A percentile compares a stretch with the other conserved stretches of the same genome.
phyloP scores from a whole-genome alignment of 2,329 filamentous ascomycete species.

The Epichloe gansuensis region DNA sequence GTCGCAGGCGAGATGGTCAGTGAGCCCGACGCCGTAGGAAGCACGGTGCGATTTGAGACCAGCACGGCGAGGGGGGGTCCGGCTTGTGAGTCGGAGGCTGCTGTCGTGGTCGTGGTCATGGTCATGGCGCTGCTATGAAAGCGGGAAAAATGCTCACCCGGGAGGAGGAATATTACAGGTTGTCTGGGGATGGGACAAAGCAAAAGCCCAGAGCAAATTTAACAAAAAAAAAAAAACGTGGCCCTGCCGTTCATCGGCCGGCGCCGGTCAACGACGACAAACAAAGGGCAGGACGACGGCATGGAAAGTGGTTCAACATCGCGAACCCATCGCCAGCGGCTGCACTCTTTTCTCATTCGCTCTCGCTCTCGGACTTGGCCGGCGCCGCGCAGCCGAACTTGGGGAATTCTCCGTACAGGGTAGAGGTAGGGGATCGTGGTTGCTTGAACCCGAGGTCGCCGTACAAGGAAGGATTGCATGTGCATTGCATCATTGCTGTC shows the following conservation, averaged over 20 bases:
- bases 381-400: no score
- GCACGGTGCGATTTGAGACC: constrained; percentile 69
- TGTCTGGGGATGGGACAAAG: not conserved
- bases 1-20: constrained; percentile 66
- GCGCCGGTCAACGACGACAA: not conserved
- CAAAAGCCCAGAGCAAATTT: not conserved
- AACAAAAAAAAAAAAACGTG: not conserved
- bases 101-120: constrained; percentile 14
- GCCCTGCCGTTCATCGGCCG: not conserved
- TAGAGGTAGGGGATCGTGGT: no score
- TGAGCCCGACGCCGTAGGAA: constrained; percentile 53
- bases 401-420: no score
- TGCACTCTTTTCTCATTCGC: no score
- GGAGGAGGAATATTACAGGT: not conserved
- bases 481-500: no score
- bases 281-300: not conserved
- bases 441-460: no score
- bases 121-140: no score
- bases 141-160: no score
- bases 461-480: no score
- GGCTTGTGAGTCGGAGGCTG: constrained; percentile 14
- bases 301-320: not conserved
- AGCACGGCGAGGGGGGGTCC: constrained; percentile 52
- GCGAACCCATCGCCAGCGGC: no score
- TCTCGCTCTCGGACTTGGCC: not conserved